Evolutionary conservation across 495 filamentous ascomycete genomes (phyloP).

Genomic region (Niebla homalea): DNA sequence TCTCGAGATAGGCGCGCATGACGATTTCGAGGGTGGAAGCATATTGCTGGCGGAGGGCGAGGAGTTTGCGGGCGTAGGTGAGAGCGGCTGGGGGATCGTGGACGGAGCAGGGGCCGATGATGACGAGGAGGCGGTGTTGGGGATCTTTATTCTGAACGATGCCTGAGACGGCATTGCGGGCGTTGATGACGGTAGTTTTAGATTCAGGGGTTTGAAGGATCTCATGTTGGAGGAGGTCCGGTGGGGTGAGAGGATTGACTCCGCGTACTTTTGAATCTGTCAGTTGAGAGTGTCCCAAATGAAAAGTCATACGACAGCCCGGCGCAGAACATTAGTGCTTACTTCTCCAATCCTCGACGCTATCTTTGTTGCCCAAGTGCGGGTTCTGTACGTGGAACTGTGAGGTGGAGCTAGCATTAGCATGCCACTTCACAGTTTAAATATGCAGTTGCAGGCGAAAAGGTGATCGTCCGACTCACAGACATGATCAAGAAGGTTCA

Average conservation of each 20-base stretch:
- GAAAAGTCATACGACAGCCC: background rate
- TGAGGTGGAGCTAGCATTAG: background rate
- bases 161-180: slow-evolving; percentile 66
- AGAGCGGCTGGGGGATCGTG: slow-evolving; percentile 82
- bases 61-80: slow-evolving; percentile 72
- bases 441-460: background rate
- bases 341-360: slow-evolving; percentile 88
- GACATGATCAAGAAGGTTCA: slow-evolving; percentile 1
- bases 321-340: slow-evolving; percentile 13
- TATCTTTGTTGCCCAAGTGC: slow-evolving; percentile 66
- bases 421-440: background rate
- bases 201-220: slow-evolving; percentile 37
- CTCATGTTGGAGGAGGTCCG: slow-evolving; percentile 91
- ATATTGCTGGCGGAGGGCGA: slow-evolving; percentile 58
- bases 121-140: slow-evolving; percentile 78
- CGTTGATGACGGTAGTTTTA: slow-evolving; percentile 60
- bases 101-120: slow-evolving; percentile 93
- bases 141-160: slow-evolving; percentile 63
- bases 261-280: slow-evolving; percentile 61
- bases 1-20: slow-evolving; percentile 98
- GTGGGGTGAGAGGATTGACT: slow-evolving; percentile 87
- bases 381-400: slow-evolving; percentile 85
- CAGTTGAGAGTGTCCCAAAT: too few relatives aligned
- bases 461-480: slow-evolving; percentile 3
- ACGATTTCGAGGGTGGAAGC: slow-evolving; percentile 76